Evolutionary conservation across 2,329 filamentous ascomycete species (phyloP), one percentile per base, ranked within the genome.

Genomic region (Alternaria sp.): DNA sequence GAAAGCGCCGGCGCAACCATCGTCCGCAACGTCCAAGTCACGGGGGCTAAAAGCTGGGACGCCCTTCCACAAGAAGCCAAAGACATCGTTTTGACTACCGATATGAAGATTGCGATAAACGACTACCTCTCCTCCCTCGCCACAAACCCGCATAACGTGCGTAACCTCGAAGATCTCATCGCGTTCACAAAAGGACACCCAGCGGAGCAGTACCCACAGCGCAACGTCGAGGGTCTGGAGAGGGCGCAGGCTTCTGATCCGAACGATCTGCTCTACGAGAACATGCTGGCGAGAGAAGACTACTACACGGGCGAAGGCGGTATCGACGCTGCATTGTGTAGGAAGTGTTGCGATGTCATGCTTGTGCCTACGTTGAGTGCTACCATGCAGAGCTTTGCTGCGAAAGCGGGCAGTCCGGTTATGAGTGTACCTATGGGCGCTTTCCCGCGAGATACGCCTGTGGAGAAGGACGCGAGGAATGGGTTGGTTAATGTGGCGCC

Each of bases 341-440:
- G 83, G 3, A 76, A 86, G 60, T 81, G 83, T 11, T 83, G 90
- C 4, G 86, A 88, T 67, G 87, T 88, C 2, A 74, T 91, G 12
- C 80, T 90, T 1, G 65, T 90, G 12, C 89, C 88, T 0, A 86
- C 85, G 0, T 67, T 80, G 8, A 82, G 85, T 1, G 84, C 84
- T 3, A 70, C 87, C 8, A 79, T 87, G 0, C 65, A 67, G 25
- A 50, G 17, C 3, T 63, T 71, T 40, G 70, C 68, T 15, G 70
- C 67, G 11, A 70, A 63, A 28, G 59, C 57, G 15, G 88, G 88
- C 2, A 80, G 83, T 1, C 88, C 89, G 0, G 83, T 87, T 6
- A 77, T 91, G 17, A 87, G 85, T 0, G 85, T 91, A 0, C 89
- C 89, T 0, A 78, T 91, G 64, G 88, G 88, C 0, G 82, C 81